Base-by-base conservation (phyloP, 2,329 filamentous ascomycete species). In the Sphaceloma murrayae region DNA sequence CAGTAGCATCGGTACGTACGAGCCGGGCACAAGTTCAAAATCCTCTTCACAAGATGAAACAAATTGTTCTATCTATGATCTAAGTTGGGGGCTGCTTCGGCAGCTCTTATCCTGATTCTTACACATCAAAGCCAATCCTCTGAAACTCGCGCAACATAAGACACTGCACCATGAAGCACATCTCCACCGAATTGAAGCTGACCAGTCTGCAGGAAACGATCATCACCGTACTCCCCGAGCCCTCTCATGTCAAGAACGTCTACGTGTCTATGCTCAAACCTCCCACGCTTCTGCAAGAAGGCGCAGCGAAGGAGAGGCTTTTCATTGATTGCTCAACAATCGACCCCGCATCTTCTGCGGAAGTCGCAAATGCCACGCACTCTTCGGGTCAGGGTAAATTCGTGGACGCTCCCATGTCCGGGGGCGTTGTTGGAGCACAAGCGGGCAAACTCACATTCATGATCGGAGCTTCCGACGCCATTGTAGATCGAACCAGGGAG, bases 261-360 rank as follows among this genome's bases (percentile, higher is more conserved):
- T 95, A 87, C 62, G 68, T 77, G 34, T 73, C 80, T 45, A 87
- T 96, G 59, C 69, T 94, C 33, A 70, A 75, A 34, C 67, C 72
- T 2, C 67, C 72, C 5, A 67, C 63, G 4, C 68, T 80, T 4
- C 67, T 73, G 5, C 62, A 62, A 22, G 57, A 70, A 14, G 59
- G 66, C 1, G 60, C 72, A 0, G 53, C 68, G 30, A 73, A 72
- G 40, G 68, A 80, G 47, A 80, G 87, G 29, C 67, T 95, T 47
- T 95, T 94, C 62, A 91, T 98, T 58, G 91, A 98, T 63, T 89
- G 84, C 63, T 96, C 89, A 3, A 98, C 91, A 11, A 96, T 98
- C 58, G 91, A 96, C 63, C 87, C 88, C 0, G 78, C 78, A 22
- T 85, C 87, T 2, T 95, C 88, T 1, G 77, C 77, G 29, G 74